Evolutionary conservation across 768 basidiomycete species (phyloP).

Genomic region (Termitomyces titanicus): DNA sequence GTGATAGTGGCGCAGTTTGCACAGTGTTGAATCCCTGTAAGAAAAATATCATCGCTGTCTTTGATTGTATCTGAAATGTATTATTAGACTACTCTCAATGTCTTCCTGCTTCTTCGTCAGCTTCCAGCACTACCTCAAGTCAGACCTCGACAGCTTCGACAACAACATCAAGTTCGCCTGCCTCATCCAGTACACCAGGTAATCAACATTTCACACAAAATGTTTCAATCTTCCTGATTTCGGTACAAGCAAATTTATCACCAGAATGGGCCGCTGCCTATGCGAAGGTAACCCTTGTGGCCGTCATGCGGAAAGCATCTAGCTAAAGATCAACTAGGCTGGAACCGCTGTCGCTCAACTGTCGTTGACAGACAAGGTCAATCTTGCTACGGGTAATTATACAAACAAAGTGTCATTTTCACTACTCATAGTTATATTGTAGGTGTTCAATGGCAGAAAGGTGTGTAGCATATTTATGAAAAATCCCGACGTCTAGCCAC

Average conservation of each 20-base stretch:
- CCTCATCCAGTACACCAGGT: conserved; percentile 18
- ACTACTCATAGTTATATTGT: not conserved
- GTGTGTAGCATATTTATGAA: conserved; percentile 10
- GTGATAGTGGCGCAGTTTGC: conserved; percentile 42
- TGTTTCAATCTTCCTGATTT: not conserved
- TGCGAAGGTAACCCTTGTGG: conserved; percentile 37
- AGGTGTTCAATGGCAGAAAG: conserved; percentile 43
- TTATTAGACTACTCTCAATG: conserved; percentile 47
- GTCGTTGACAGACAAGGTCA: conserved; percentile 54
- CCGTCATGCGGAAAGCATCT: not conserved
- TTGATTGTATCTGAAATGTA: not conserved
- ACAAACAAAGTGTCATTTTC: not conserved
- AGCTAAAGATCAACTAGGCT: conserved; percentile 30
- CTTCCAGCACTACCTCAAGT: conserved; percentile 9
- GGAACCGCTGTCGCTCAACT: conserved; percentile 44
- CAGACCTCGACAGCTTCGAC: conserved; percentile 19
- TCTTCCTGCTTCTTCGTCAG: conserved; percentile 32
- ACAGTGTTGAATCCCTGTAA: conserved; percentile 41
- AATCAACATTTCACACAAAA: not conserved
- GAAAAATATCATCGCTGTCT: conserved; percentile 6
- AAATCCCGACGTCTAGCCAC: not conserved
- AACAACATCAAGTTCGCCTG: conserved; percentile 22
- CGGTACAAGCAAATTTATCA: conserved; percentile 34
- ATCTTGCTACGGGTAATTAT: conserved; percentile 46
- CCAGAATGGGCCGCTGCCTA: conserved; percentile 54